Evolutionary conservation across 2,329 filamentous ascomycete genomes (phyloP).

Genomic region (Elsinoe perseae): DNA sequence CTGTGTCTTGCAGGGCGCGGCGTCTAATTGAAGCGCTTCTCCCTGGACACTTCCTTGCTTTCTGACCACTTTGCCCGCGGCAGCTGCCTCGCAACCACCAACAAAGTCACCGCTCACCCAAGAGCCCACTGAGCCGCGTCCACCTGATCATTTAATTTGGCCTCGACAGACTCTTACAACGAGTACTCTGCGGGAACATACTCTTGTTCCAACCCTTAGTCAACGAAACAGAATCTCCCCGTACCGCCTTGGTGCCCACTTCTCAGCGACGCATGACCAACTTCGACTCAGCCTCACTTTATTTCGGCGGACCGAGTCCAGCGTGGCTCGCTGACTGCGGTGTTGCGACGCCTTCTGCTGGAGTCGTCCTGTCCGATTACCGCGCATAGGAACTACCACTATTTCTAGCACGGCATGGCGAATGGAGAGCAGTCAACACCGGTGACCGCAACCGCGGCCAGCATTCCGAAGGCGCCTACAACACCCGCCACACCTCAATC

Average conservation of each 20-base stretch:
- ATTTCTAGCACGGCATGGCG: conserved; percentile 26
- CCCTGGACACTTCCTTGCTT: conserved; percentile 3
- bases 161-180: not conserved
- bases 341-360: not conserved
- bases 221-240: not conserved
- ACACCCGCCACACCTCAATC: conserved; percentile 36
- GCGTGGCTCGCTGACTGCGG: conserved; percentile 3
- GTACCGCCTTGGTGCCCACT: not conserved
- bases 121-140: conserved; percentile 1
- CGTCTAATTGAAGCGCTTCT: conserved; percentile 2
- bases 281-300: conserved; percentile 13
- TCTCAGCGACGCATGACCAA: conserved; percentile 13
- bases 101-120: conserved; percentile 5
- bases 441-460: conserved; percentile 11
- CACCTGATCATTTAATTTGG: conserved; percentile 2
- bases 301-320: conserved; percentile 12
- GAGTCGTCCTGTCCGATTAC: not conserved
- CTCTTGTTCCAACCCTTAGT: not conserved
- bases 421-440: conserved; percentile 26
- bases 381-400: not conserved
- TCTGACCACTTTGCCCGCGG: conserved; percentile 3
- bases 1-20: not conserved
- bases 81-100: conserved; percentile 7
- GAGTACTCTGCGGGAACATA: not conserved
- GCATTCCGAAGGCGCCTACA: conserved; percentile 21